Base-by-base conservation (phyloP, 306 rosid species). In the Cucumis cinereus region DNA sequence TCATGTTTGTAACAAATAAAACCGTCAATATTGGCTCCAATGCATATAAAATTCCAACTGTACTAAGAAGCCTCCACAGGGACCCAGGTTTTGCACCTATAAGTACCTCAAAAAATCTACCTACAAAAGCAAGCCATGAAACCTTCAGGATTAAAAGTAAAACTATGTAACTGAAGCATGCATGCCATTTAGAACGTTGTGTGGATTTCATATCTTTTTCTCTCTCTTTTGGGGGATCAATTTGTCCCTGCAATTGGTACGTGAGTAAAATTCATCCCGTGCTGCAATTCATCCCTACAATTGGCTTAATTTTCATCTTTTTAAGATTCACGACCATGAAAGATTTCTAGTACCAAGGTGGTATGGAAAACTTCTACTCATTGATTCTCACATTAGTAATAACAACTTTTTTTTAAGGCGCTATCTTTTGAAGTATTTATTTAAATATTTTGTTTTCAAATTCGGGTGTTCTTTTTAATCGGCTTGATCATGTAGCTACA, bases 21-120 rank as follows among this genome's bases (percentile, higher is more conserved):
- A 94, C 81, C 3, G 96, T 91, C 33, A 90, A 83, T 84, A 94
- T 41, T 71, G 99, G 99, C 90, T 94, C 99, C 89, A 94, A 40
- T 15, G 95, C 97, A 80, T 94, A 94, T 78, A 90, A 80, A 38
- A 90, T 52, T 76, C 95, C 98, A 19, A 94, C 84, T 73, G 88
- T 88, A 84, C 96, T 81, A 36, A 94, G 95, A 83, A 94, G 79
- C 74, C 77, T 87, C 99, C 96, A 90, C 77, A 94, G 79, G 1
- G 99, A 91, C 79, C 87, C 99, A 0, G 90, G 92, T 82, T 96
- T 91, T 73, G 82, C 85, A 56, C 97, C 97, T 49, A 94, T 84
- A 33, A 94, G 85, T 30, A 91, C 90, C 85, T 91, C 96, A 24
- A 91, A 94, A 88, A 94, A 91, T 56, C 88, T 78, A 54, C 98